phyloP scores from a whole-genome alignment of 257 asterid species.

The Solanum medicagineum region DNA sequence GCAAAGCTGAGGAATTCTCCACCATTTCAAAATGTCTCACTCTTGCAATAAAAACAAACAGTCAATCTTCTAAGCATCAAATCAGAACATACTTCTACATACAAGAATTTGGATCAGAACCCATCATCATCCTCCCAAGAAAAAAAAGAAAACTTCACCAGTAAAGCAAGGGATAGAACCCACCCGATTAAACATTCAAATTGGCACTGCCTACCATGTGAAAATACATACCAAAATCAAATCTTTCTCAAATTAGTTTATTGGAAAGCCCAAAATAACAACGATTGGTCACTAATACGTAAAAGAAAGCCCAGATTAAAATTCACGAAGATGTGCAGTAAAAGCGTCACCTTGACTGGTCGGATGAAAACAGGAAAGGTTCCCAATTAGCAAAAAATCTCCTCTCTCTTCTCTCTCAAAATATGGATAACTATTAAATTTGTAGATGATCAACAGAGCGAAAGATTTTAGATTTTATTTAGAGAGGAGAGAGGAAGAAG shows the following conservation, averaged over 20 bases:
- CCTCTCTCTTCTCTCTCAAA: slow-evolving; percentile 9
- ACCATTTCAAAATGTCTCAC: neutral
- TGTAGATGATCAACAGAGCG: neutral
- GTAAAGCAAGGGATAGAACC: neutral
- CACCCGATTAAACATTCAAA: slow-evolving; percentile 8
- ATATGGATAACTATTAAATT: neutral
- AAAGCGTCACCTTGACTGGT: slow-evolving; percentile 32
- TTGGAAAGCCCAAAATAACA: neutral
- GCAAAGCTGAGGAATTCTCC: neutral
- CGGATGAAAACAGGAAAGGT: neutral
- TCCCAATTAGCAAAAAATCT: slow-evolving; percentile 5
- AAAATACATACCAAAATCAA: slow-evolving; percentile 11
- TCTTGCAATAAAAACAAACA: neutral
- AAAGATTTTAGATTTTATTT: slow-evolving; percentile 3
- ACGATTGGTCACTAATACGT: neutral
- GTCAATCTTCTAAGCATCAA: slow-evolving; percentile 2
- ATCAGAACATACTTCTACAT: neutral
- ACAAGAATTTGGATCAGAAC: neutral
- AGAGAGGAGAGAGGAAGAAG: slow-evolving; percentile 1
- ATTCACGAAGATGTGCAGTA: neutral
- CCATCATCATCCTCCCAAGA: neutral
- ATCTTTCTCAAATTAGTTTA: neutral
- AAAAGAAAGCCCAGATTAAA: neutral
- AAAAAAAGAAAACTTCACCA: neutral
- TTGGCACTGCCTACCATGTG: neutral